Evolutionary conservation across 2,329 filamentous ascomycete species (phyloP).

Genomic region (Ophiostoma piceae): DNA sequence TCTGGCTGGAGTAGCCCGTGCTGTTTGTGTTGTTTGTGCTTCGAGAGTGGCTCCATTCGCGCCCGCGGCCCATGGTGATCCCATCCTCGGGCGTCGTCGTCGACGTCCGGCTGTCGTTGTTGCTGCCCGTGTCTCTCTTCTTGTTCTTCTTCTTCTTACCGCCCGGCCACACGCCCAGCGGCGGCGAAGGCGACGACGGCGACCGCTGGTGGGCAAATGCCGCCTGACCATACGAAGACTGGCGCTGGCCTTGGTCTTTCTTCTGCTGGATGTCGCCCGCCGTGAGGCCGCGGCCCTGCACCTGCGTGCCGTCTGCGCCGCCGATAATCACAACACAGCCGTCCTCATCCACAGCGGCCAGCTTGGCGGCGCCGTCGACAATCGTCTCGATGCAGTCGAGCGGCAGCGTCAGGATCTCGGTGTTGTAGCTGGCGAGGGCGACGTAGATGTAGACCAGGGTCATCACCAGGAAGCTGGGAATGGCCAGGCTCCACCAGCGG

Average conservation of each 20-base stretch:
- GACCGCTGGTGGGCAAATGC: slow-evolving; percentile 23
- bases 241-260: slow-evolving; percentile 12
- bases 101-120: slow-evolving; percentile 25
- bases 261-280: slow-evolving; percentile 14
- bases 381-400: slow-evolving; percentile 79
- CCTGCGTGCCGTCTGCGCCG: slow-evolving; percentile 22
- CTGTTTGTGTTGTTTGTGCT: background rate
- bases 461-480: slow-evolving; percentile 87
- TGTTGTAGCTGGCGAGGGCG: slow-evolving; percentile 85
- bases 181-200: slow-evolving; percentile 27
- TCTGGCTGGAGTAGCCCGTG: background rate
- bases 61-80: slow-evolving; percentile 23
- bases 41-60: slow-evolving; percentile 6
- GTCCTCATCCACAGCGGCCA: slow-evolving; percentile 62
- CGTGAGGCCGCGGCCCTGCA: slow-evolving; percentile 22
- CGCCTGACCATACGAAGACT: slow-evolving; percentile 16
- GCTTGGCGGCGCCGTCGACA: slow-evolving; percentile 81
- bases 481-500: slow-evolving; percentile 93
- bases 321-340: slow-evolving; percentile 24
- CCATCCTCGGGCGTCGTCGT: slow-evolving; percentile 16
- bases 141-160: slow-evolving; percentile 26
- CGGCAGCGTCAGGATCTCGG: slow-evolving; percentile 76
- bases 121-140: background rate
- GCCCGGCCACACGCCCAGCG: slow-evolving; percentile 22
- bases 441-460: slow-evolving; percentile 88